Evolutionary conservation across 495 filamentous ascomycete genomes (phyloP).

Genomic region (Durotheca rogersii): DNA sequence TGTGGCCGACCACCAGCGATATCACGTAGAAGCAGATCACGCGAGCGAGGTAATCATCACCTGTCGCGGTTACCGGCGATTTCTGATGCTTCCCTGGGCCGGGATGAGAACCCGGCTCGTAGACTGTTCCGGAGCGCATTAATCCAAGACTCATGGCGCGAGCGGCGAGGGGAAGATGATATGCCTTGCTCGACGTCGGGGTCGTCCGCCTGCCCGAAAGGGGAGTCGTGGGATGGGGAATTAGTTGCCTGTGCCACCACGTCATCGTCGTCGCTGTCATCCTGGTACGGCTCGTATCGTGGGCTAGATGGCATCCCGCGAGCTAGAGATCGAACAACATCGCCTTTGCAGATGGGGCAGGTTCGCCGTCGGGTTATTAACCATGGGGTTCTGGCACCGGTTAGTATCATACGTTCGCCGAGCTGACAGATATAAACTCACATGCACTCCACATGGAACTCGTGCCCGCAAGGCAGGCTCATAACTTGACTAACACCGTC

Average conservation of each 20-base stretch:
- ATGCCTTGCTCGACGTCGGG: slow-evolving; percentile 37
- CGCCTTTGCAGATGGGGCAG: slow-evolving; percentile 96
- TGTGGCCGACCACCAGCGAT: slow-evolving; percentile 24
- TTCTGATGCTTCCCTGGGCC: slow-evolving; percentile 12
- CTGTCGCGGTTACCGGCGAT: slow-evolving; percentile 15
- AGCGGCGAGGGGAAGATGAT: slow-evolving; percentile 7
- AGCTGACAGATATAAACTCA: slow-evolving; percentile 55
- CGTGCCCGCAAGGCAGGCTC: slow-evolving; percentile 97
- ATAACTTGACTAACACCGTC: slow-evolving; percentile 94
- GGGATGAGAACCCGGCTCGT: slow-evolving; percentile 24
- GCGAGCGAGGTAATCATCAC: slow-evolving; percentile 7
- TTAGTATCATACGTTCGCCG: slow-evolving; percentile 22
- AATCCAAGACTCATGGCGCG: slow-evolving; percentile 29
- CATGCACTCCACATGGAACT: slow-evolving; percentile 99
- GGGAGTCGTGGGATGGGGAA: slow-evolving; percentile 26
- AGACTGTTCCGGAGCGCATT: slow-evolving; percentile 24
- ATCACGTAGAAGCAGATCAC: slow-evolving; percentile 12
- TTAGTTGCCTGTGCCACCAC: slow-evolving; percentile 17
- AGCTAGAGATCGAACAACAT: slow-evolving; percentile 71
- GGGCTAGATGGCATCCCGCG: slow-evolving; percentile 48
- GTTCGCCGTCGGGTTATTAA: slow-evolving; percentile 90
- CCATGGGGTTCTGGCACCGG: slow-evolving; percentile 83
- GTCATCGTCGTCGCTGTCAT: slow-evolving; percentile 50
- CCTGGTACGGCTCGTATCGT: slow-evolving; percentile 50
- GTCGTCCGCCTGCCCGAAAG: slow-evolving; percentile 12